Percentiles rank a stretch among this genome's conserved stretches.
phyloP scores from a whole-genome alignment of 139 green algal genomes.

The Auxenochlorella pyrenoidosa region DNA sequence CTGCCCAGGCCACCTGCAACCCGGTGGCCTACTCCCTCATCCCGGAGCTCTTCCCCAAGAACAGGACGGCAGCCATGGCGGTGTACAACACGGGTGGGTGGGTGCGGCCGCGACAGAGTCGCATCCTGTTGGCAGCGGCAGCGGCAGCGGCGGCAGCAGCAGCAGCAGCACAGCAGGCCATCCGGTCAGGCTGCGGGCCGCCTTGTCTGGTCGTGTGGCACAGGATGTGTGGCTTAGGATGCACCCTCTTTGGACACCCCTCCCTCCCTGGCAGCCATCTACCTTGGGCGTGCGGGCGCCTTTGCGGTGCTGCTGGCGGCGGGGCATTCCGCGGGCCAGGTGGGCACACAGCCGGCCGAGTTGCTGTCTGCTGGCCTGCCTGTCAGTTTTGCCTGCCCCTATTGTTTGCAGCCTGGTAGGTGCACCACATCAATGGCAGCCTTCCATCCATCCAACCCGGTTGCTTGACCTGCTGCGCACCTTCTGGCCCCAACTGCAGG shows the following conservation, averaged over 20 bases:
- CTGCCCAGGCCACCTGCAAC: slow-evolving; percentile 84
- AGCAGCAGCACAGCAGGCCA: no score
- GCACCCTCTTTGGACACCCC: no score
- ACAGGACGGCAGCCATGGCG: slow-evolving; percentile 80
- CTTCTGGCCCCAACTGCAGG: not conserved
- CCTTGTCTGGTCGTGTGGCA: no score
- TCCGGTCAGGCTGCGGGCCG: no score
- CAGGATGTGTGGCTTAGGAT: no score
- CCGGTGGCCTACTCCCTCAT: slow-evolving; percentile 84
- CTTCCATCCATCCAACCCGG: no score
- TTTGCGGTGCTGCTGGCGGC: slow-evolving; percentile 74
- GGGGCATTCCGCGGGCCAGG: slow-evolving; percentile 41
- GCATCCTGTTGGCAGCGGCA: not conserved
- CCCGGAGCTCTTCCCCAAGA: slow-evolving; percentile 87
- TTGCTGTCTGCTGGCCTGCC: not conserved
- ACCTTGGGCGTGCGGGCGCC: slow-evolving; percentile 80
- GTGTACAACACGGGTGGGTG: slow-evolving; percentile 76
- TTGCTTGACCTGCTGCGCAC: no score
- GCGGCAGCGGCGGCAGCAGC: not conserved
- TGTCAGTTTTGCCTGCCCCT: no score
- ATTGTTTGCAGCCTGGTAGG: no score
- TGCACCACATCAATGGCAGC: no score
- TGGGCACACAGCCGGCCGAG: not conserved
- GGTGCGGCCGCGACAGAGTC: not conserved
- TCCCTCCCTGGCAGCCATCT: no score